Evolutionary conservation across 257 asterid genomes (phyloP), one percentile per base, ranked within the genome.

Genomic region (Nicotiana benthamiana): DNA sequence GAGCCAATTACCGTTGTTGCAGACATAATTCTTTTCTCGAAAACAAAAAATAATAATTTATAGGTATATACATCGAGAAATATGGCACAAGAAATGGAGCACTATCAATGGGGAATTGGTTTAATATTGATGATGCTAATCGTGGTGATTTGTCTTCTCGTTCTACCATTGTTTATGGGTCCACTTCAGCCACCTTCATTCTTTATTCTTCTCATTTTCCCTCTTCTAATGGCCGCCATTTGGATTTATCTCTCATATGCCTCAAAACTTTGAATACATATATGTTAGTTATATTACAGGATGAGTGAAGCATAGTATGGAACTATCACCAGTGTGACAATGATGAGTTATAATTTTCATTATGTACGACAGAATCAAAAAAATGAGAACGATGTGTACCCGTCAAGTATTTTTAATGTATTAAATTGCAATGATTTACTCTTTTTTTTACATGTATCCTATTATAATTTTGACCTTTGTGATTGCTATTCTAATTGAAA

Each of bases 31-130:
- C 67, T 61, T 59, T 3, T 1, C 46, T 9, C 7, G 24, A 72
- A 24, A 24, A 9, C 0, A 51, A 3, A 3, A 48, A 51, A 15
- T 51, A 51, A 13, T 13, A 51, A 11, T 15, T 13, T 12, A 40
- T 40, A 40, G 48, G 2, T 40, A 40, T 12, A 48, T 51, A 3
- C 18, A 51, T 8, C 11, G 48, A 7, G 48, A 40, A 40, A 40
- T 0, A 46, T 72, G 40, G 17, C 32, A 77, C 40, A 59, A 77
- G 88, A 84, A 77, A 83, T 82, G 24, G 89, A 85, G 24, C 27
- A 81, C 18, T 87, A 85, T 22, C 87, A 92, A 9, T 90, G 97
- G 91, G 93, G 92, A 4, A 28, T 17, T 24, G 92, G 90, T 0
- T 89, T 93, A 5, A 87, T 76, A 82, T 80, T 77, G 81, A 85